Base-by-base conservation (phyloP, 2,329 filamentous ascomycete genomes). In the Penicillium glabrum region DNA sequence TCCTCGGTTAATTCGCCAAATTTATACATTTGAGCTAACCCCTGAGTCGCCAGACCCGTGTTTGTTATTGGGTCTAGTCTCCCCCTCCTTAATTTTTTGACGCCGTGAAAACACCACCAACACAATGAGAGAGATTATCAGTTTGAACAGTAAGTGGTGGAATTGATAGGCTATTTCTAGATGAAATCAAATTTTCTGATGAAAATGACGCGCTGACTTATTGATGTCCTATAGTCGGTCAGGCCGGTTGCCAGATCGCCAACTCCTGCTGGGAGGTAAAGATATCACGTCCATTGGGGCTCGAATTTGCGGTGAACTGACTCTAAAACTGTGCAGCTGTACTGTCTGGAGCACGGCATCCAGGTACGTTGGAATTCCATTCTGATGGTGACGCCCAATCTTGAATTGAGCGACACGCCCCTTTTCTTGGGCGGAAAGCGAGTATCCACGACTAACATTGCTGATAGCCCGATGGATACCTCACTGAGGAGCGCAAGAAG, bases 191-290 rank as follows among this genome's bases (percentile, higher is more conserved):
- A 47, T 44, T 56, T 55, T 56, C 27, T 50, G 46, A 78, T 52
- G 46, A 62, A 48, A 54, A 48, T 54, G 45, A 62, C 63, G 72
- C 79, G 75, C 72, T 78, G 60, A 71, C 63, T 51, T 54, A 33
- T 58, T 59, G 10, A 45, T 50, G 29, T 41, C 46, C 50, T 78
- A 64, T 79, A 99, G 95, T 99, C 86, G 95, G 95, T 82, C 95
- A 99, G 87, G 95, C 95, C 79, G 95, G 95, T 89, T 98, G 95
- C 88, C 95, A 99, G 81, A 99, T 99, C 77, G 95, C 93, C 83
- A 99, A 99, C 86, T 95, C 95, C 72, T 98, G 95, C 88, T 99
- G 95, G 95, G 95, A 99, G 92, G 95, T 99, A 83, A 84, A 91
- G 84, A 74, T 72, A 51, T 51, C 44, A 57, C 46, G 31, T 24